phyloP scores from a whole-genome alignment of 371 early-diverging fungal species.

The Blakeslea trispora region DNA sequence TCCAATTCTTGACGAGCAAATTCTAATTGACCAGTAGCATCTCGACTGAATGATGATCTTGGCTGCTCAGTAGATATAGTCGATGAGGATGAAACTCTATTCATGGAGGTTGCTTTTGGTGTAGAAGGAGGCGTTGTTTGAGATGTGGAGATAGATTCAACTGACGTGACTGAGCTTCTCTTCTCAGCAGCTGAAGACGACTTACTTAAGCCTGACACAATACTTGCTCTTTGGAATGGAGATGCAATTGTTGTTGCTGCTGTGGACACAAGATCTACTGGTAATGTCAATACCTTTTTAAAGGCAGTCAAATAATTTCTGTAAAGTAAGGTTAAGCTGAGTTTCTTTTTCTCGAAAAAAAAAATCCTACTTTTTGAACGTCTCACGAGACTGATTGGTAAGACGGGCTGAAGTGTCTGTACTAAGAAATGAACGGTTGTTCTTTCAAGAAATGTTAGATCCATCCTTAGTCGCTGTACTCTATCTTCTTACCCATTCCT shows the following conservation, averaged over 20 bases:
- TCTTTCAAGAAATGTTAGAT: too few species aligned
- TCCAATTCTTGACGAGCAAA: conserved; percentile 48
- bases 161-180: conserved; percentile 20
- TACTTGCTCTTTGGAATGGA: conserved; percentile 21
- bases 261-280: conserved; percentile 52
- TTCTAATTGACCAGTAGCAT: conserved; percentile 24
- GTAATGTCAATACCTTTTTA: conserved; percentile 50
- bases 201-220: neutral
- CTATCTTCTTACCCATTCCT: conserved; percentile 52
- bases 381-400: conserved; percentile 43
- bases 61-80: conserved; percentile 2
- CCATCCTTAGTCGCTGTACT: too few species aligned
- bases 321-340: conserved; percentile 22
- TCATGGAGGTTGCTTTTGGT: conserved; percentile 20
- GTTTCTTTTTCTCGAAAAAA: neutral
- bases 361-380: conserved; percentile 28
- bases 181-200: conserved; percentile 12
- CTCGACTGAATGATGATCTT: conserved; percentile 13
- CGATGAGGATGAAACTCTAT: conserved; percentile 13
- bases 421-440: conserved; percentile 18
- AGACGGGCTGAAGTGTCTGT: conserved; percentile 26
- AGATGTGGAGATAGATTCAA: conserved; percentile 17
- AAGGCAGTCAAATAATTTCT: conserved; percentile 57
- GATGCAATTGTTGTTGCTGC: conserved; percentile 48
- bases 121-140: conserved; percentile 30